Evolutionary conservation across 306 rosid species (phyloP).

Genomic region (Quercus rubra): DNA sequence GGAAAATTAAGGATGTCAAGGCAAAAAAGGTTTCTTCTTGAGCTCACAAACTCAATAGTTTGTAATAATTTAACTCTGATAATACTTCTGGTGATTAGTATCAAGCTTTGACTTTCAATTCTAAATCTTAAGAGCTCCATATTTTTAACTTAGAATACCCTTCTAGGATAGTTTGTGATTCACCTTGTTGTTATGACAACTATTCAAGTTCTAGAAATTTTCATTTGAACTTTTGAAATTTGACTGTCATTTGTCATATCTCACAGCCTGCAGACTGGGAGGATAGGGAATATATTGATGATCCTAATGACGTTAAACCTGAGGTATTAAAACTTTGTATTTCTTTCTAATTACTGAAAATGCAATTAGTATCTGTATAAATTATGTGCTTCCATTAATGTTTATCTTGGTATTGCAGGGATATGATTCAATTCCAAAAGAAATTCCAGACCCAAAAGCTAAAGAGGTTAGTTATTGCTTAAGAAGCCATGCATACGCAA

Average conservation of each 20-base stretch:
- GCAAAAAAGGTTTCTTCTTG: constrained; percentile 44
- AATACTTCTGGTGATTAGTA: constrained; percentile 9
- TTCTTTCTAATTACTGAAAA: constrained; percentile 9
- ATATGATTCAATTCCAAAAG: constrained; percentile 81
- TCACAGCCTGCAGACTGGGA: constrained; percentile 60
- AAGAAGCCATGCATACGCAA: neutral
- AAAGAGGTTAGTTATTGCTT: constrained; percentile 60
- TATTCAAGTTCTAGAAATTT: neutral
- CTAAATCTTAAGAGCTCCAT: neutral
- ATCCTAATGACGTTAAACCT: constrained; percentile 41
- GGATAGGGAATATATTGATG: constrained; percentile 47
- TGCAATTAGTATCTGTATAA: constrained; percentile 13
- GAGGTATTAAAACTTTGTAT: constrained; percentile 33
- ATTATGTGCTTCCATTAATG: constrained; percentile 13
- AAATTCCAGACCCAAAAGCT: constrained; percentile 86
- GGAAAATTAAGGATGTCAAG: constrained; percentile 48
- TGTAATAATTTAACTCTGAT: constrained; percentile 3
- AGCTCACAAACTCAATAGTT: constrained; percentile 16
- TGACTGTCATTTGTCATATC: constrained; percentile 4
- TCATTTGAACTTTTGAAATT: constrained; percentile 5
- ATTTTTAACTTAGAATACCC: neutral
- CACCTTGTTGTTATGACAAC: neutral
- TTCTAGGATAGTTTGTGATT: neutral
- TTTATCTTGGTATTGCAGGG: constrained; percentile 55
- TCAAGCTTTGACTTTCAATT: constrained; percentile 1